phyloP scores from a whole-genome alignment of 2,329 filamentous ascomycete species.

The Zasmidium citrigriseum region DNA sequence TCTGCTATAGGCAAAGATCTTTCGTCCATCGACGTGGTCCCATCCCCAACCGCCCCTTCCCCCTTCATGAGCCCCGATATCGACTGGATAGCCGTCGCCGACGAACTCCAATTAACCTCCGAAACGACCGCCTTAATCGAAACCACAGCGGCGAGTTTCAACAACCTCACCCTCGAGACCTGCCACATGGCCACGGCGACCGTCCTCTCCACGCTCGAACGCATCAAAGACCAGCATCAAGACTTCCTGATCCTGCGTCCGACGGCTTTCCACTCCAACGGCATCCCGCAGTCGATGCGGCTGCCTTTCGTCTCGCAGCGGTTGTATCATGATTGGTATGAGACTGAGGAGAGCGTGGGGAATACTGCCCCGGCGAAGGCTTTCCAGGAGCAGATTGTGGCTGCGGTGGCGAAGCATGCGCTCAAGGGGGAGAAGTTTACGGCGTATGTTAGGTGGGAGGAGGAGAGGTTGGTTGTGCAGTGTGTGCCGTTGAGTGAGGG shows the following conservation, averaged over 20 bases:
- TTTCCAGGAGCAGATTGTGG: conserved; percentile 21
- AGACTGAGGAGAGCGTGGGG: conserved; percentile 7
- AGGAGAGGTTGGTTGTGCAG: conserved; percentile 5
- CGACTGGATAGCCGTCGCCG: conserved; percentile 32
- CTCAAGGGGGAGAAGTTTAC: conserved; percentile 1
- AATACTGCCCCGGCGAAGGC: conserved; percentile 9
- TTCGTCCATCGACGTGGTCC: conserved; percentile 23
- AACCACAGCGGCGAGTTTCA: conserved; percentile 10
- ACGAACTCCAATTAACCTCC: conserved; percentile 22
- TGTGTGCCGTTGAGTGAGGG: conserved; percentile 8
- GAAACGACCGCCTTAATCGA: conserved; percentile 19
- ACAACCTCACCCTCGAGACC: conserved; percentile 16
- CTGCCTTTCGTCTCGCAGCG: conserved; percentile 25
- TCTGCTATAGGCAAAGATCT: conserved; percentile 10
- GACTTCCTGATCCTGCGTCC: conserved; percentile 30
- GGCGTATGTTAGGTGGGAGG: conserved; percentile 2
- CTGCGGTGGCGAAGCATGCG: conserved; percentile 19
- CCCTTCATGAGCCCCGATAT: conserved; percentile 14
- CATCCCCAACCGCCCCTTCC: conserved; percentile 8
- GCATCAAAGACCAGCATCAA: conserved; percentile 24
- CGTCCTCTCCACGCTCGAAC: conserved; percentile 27
- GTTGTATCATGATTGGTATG: conserved; percentile 26
- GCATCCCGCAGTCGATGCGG: conserved; percentile 19
- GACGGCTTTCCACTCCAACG: conserved; percentile 23
- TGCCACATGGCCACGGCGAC: conserved; percentile 25